Evolutionary conservation across 1,284 basidiomycete species (phyloP).

Genomic region (Omphalotus olearius): DNA sequence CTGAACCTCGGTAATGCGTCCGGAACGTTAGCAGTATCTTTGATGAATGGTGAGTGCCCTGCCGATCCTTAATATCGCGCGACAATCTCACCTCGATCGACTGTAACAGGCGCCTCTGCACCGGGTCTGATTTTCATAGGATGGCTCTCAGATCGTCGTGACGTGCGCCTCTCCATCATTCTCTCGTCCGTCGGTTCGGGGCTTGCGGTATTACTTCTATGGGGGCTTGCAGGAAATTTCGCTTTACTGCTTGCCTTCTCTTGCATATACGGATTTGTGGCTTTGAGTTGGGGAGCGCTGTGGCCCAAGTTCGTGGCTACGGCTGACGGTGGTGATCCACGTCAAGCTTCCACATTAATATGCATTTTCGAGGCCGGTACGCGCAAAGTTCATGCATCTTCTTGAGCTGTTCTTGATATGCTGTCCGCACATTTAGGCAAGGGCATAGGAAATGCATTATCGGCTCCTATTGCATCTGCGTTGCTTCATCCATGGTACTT

Average conservation of each 20-base stretch:
- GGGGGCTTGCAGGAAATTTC: slow-evolving; percentile 9
- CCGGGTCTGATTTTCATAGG: slow-evolving; percentile 12
- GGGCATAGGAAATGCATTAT: slow-evolving; percentile 10
- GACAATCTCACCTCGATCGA: no score
- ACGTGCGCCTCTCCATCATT: slow-evolving; percentile 10
- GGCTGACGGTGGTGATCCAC: not conserved
- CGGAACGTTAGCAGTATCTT: slow-evolving; percentile 11
- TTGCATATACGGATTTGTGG: slow-evolving; percentile 12
- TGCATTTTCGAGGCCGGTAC: slow-evolving; percentile 3
- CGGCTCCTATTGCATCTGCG: slow-evolving; percentile 7
- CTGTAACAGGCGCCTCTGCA: slow-evolving; percentile 4
- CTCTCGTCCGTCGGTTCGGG: slow-evolving; percentile 9
- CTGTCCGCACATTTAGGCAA: not conserved
- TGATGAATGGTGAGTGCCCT: slow-evolving; percentile 12
- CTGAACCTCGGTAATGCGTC: slow-evolving; percentile 7
- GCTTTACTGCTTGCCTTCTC: slow-evolving; percentile 5
- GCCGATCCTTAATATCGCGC: not conserved
- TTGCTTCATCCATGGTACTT: slow-evolving; percentile 4
- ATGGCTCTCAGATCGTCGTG: slow-evolving; percentile 10
- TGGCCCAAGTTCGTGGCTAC: slow-evolving; percentile 5
- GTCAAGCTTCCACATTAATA: not conserved
- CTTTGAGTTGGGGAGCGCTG: slow-evolving; percentile 7
- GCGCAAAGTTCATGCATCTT: not conserved
- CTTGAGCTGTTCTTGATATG: not conserved
- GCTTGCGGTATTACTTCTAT: slow-evolving; percentile 11